A percentile compares a stretch with the other conserved stretches of the same genome.
Evolutionary conservation across 164 flowering plant species (phyloP).

Genomic region (Kingdonia uniflora): DNA sequence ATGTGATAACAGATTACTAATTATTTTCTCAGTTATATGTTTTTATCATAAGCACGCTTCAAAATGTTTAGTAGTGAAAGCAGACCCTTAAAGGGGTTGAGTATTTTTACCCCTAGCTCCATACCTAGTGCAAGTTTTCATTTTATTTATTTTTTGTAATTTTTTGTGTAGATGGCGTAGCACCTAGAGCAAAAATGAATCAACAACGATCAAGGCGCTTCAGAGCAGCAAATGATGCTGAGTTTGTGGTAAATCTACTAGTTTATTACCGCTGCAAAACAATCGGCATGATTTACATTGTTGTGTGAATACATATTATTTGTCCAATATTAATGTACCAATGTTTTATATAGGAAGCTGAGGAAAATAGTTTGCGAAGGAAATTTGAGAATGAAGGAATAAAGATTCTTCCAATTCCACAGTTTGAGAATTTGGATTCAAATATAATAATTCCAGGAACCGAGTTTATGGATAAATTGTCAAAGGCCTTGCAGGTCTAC

Average conservation of each 20-base stretch:
- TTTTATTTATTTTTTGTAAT: not conserved
- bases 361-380: constrained; percentile 59
- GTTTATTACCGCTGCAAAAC: not conserved
- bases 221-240: constrained; percentile 95
- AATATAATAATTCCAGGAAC: constrained; percentile 98
- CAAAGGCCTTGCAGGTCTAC: constrained; percentile 82
- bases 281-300: not conserved
- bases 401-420: constrained; percentile 35
- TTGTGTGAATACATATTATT: not conserved
- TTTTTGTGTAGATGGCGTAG: constrained; percentile 70
- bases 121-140: not conserved
- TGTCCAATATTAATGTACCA: no score
- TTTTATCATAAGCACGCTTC: no score
- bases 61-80: no score
- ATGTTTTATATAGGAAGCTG: constrained; percentile 50
- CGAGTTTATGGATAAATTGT: constrained; percentile 72
- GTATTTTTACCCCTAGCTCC: not conserved
- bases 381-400: constrained; percentile 58
- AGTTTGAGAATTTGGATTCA: constrained; percentile 73
- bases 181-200: constrained; percentile 99
- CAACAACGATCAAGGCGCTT: constrained; percentile 95
- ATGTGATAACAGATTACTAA: no score
- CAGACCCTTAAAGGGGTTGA: not conserved
- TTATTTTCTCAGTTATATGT: no score
- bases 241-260: constrained; percentile 57